Conservation (phyloP, 345 rosid genomes). For the Populus davidiana region DNA sequence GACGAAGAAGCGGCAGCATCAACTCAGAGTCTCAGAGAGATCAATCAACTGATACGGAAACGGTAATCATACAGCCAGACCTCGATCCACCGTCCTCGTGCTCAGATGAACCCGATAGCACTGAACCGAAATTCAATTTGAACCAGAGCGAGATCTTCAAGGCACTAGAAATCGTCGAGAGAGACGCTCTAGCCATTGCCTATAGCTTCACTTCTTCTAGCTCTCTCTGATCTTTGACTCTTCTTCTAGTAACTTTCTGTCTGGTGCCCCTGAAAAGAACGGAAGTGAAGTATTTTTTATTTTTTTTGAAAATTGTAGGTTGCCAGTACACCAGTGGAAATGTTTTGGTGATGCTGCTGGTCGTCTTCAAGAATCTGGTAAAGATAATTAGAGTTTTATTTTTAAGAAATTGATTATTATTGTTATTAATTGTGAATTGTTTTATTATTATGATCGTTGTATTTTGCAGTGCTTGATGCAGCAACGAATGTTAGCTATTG, state of each 20-base stretch:
- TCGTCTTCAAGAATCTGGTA: conserved; percentile 76
- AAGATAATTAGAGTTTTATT: not conserved
- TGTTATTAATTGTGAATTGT: not conserved
- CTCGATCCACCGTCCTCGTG: conserved; percentile 23
- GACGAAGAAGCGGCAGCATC: not conserved
- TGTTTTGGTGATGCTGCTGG: conserved; percentile 85
- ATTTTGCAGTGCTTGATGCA: conserved; percentile 67
- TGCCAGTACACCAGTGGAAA: conserved; percentile 59
- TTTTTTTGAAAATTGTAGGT: conserved; percentile 36
- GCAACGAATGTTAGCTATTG: conserved; percentile 41
- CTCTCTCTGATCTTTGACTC: conserved; percentile 45
- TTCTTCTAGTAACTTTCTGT: not conserved
- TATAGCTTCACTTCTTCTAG: conserved; percentile 80
- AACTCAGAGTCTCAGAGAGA: not conserved
- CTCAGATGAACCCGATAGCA: conserved; percentile 8
- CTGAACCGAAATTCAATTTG: conserved; percentile 22
- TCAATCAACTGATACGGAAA: conserved; percentile 5
- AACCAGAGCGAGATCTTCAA: conserved; percentile 52
- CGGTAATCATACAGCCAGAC: not conserved
- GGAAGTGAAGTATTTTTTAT: not conserved
- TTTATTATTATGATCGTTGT: not conserved
- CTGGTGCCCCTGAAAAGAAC: conserved; percentile 1
- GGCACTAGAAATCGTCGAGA: conserved; percentile 75
- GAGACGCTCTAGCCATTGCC: conserved; percentile 76
- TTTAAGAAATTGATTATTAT: not conserved